Base-by-base conservation (phyloP, 2,329 filamentous ascomycete genomes). In the Aciculosporium take region DNA sequence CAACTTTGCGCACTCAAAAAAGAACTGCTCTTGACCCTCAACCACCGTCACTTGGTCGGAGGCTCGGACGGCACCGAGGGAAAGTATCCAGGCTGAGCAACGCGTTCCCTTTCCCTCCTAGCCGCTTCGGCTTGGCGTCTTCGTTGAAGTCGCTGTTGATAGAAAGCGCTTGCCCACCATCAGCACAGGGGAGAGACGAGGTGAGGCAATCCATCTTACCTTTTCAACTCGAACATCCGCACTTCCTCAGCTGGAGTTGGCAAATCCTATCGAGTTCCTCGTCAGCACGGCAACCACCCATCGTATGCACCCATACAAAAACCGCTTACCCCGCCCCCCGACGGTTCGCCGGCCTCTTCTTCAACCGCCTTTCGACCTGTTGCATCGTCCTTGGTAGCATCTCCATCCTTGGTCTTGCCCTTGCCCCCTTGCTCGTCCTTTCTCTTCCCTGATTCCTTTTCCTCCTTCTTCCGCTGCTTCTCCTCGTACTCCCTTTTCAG, bases 171-270 rank as follows among this genome's bases (percentile, higher is more conserved):
- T 25, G 1, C 2, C 2, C 9, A 28, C 8, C 2, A 23, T 46
- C 36, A 46, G 42, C 35, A 25, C 13, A 7, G 21, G 7, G 2
- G 20, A 3, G 20, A 31, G 20, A 15, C 31, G 5, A 30, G 10
- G 5, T 17, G 3, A 9, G 3, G 7, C 3, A 3, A 13, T 35
- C 17, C 8, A 9, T 21, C n/a, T 9, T 62, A 89, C 83, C 80
- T 87, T 55, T 89, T 83, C 44, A 95, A 67, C 49, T 82, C 76
- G 62, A 91, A 98, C 3, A 94, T 72, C 32, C 89, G 76, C 17
- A 85, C 81, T 43, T 81, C 79, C 45, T 84, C 77, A 45, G 84
- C 79, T 27, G 51, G 46, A 7, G 53, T 40, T 0, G 46, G 12
- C 35, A 45, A 42, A 18, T 45, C 43, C 10, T 53, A 46, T n/a